Conservation (phyloP, 2,329 filamentous ascomycete species). For the Dothistroma pini region DNA sequence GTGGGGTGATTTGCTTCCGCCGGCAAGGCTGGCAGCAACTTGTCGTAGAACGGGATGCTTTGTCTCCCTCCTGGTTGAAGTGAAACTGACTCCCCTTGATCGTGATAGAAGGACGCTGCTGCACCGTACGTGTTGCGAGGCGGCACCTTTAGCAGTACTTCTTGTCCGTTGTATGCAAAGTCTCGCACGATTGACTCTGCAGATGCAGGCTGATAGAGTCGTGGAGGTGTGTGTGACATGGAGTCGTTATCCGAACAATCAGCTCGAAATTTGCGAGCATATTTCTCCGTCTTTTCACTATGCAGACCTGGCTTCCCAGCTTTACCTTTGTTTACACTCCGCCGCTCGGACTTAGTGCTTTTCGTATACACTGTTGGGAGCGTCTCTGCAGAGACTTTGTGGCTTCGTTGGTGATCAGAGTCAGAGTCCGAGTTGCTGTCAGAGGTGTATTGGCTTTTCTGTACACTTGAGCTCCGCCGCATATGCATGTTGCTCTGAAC, state of each 20-base stretch:
- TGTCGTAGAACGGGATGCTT: constrained; percentile 18
- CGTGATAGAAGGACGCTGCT: constrained; percentile 58
- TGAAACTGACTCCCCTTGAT: constrained; percentile 57
- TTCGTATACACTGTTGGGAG: constrained; percentile 9
- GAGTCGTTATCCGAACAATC: constrained; percentile 17
- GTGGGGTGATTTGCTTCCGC: background rate
- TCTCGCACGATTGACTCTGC: constrained; percentile 33
- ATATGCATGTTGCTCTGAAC: constrained; percentile 15
- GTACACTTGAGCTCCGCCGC: constrained; percentile 8
- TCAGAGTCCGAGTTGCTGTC: background rate
- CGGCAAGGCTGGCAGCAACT: constrained; percentile 8
- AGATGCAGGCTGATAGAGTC: constrained; percentile 29
- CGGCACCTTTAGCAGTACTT: background rate
- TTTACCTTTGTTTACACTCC: background rate
- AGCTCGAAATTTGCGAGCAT: background rate
- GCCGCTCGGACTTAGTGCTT: constrained; percentile 4
- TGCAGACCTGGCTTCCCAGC: background rate
- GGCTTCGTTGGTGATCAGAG: background rate
- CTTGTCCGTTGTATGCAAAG: constrained; percentile 28
- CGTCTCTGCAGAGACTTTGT: constrained; percentile 8
- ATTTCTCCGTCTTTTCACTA: background rate
- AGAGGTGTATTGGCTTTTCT: constrained; percentile 5
- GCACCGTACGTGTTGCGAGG: constrained; percentile 44
- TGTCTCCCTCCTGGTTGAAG: constrained; percentile 56
- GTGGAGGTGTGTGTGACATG: constrained; percentile 27